Base-by-base conservation (phyloP, 352 stramenopile genomes). In the Phytophthora pistaciae region DNA sequence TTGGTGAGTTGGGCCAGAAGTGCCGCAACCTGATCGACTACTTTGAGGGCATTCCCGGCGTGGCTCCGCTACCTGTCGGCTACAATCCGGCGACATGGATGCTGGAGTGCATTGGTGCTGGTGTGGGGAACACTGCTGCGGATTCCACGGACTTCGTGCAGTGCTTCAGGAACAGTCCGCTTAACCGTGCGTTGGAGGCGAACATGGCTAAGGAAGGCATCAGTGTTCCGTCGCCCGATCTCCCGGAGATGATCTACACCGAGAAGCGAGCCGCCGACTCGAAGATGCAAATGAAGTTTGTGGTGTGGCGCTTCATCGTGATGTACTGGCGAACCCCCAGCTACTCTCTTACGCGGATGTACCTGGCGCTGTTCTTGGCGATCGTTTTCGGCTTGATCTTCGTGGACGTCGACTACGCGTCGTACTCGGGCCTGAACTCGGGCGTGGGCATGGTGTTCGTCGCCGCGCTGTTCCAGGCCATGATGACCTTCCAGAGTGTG, bases 1-100 rank as follows among this genome's bases (percentile, higher is more conserved):
- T 42, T 42, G 36, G 80, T 6, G 53, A 83, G 8, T 31, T 88
- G 1, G 75, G 69, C 48, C 18, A 69, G 64, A 71, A 71, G 46
- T 71, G 64, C 64, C 56, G 57, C 20, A 71, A 71, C 56, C 4
- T 71, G 36, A 21, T 71, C 7, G 64, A 71, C 46, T 71, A 71
- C 56, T 71, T 71, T 3, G 64, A 71, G 38, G 23, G 38, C 0
- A 91, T 95, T 50, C 77, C 81, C 6, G 70, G 60, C 10, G 64
- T 79, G n/a, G 11, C 48, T 10, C 55, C 66, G 0, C 68, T 72
- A 40, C 78, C 81, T 44, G 57, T 50, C 14, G 64, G 58, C 20
- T 66, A 72, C 63, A 79, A 78, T 62, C 91, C 91, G 14, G 87
- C 89, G 7, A 94, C 88, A 27, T 97, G 88, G 88, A 95, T 97